These are phyloP conservation scores for Sarocladium strictum DNA, from an alignment of 2,329 filamentous ascomycete genomes.

Conservation along the genomic window DNA sequence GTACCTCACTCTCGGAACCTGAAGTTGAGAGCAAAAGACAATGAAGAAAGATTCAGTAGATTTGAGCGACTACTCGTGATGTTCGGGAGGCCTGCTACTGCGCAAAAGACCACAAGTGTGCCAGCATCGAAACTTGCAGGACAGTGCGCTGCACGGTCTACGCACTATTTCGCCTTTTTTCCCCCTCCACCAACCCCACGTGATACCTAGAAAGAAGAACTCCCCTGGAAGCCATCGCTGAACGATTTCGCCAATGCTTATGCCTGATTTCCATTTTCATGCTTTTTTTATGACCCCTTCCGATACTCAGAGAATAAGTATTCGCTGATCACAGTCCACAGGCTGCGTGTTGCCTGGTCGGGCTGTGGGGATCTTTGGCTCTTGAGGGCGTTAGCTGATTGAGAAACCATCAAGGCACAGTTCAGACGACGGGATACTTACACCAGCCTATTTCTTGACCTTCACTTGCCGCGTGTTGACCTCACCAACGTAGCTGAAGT, in stretches of 20 bases:
- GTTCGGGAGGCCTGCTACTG: neutral
- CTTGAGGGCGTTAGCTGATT: neutral
- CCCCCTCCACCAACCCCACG: neutral
- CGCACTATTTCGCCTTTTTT: neutral
- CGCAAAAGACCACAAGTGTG: neutral
- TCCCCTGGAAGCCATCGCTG: neutral
- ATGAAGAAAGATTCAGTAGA: no score
- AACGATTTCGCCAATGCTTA: neutral
- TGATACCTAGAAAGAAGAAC: neutral
- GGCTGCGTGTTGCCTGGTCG: neutral
- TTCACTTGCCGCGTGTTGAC: neutral
- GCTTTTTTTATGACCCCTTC: no score
- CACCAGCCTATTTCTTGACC: neutral
- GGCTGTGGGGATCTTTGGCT: neutral
- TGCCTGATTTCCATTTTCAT: no score
- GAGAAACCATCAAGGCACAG: no score
- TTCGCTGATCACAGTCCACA: neutral
- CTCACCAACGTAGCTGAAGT: neutral
- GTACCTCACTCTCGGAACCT: neutral
- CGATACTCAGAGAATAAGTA: neutral
- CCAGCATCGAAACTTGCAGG: neutral
- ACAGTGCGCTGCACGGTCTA: neutral
- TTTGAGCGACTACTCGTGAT: neutral
- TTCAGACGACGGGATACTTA: neutral
- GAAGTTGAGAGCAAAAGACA: no score